phyloP scores from a whole-genome alignment of 306 rosid genomes.

The Dalbergia cultrata region DNA sequence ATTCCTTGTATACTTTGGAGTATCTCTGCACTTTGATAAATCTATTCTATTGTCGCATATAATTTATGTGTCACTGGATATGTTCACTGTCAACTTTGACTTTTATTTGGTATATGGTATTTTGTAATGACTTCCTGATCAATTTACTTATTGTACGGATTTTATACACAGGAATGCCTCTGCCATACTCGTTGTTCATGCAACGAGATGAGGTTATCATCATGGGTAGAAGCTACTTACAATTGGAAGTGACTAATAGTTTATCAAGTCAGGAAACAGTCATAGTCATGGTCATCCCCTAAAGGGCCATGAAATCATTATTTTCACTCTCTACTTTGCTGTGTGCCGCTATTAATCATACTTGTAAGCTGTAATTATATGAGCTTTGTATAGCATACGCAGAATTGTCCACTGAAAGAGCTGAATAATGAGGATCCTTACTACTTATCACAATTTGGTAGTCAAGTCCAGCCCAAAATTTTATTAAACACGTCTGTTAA shows the following conservation, averaged over 20 bases:
- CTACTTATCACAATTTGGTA: too few relatives aligned
- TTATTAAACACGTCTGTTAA: background rate
- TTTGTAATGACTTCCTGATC: background rate
- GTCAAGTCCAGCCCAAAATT: slow-evolving; percentile 5
- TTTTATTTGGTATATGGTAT: too few relatives aligned
- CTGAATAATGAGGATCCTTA: slow-evolving; percentile 21
- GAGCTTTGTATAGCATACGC: slow-evolving; percentile 45
- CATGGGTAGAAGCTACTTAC: slow-evolving; percentile 22
- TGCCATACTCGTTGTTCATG: slow-evolving; percentile 14
- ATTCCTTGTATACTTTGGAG: background rate
- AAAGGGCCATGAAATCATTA: slow-evolving; percentile 31
- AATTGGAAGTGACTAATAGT: slow-evolving; percentile 30
- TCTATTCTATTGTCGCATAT: too few relatives aligned
- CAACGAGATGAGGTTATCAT: slow-evolving; percentile 14
- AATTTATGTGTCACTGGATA: too few relatives aligned
- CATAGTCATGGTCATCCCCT: background rate
- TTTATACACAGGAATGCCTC: slow-evolving; percentile 25
- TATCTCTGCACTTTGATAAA: too few relatives aligned
- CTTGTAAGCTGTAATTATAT: slow-evolving; percentile 25
- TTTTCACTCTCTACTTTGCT: background rate
- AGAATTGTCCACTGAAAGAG: slow-evolving; percentile 17
- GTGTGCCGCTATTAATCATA: slow-evolving; percentile 38
- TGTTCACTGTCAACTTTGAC: too few relatives aligned
- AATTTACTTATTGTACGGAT: background rate
- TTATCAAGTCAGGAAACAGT: slow-evolving; percentile 32